Percentiles rank a stretch among this genome's conserved stretches.
Evolutionary conservation across 225 moss, liverwort and hornwort genomes (phyloP).

Genomic region (Asterella californica): DNA sequence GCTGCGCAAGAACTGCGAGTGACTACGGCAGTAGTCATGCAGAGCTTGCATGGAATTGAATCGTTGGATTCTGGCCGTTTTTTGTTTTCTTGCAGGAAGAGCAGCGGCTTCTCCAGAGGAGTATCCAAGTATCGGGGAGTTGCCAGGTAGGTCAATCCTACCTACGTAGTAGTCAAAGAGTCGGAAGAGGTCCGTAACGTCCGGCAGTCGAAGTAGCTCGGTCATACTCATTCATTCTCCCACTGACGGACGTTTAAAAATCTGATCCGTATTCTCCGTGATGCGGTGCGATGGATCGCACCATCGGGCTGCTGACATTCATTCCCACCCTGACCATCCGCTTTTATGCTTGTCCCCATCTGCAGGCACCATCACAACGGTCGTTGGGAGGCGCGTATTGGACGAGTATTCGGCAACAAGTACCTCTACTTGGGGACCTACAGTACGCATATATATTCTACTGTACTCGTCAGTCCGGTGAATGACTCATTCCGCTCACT

Average conservation of each 20-base stretch:
- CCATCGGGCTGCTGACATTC: neutral
- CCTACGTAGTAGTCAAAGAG: too few species aligned
- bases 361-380: conserved; percentile 62
- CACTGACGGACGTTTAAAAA: neutral
- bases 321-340: neutral
- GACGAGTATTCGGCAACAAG: conserved; percentile 83
- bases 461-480: too few species aligned
- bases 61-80: neutral
- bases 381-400: conserved; percentile 83
- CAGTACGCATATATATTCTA: conserved; percentile 22
- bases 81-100: conserved; percentile 42
- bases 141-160: conserved; percentile 21
- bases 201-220: too few species aligned
- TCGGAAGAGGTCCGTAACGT: too few species aligned
- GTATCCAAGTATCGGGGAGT: conserved; percentile 71
- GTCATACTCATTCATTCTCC: too few species aligned
- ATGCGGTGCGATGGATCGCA: too few species aligned
- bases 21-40: neutral
- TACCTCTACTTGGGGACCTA: conserved; percentile 77
- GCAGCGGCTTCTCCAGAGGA: conserved; percentile 76
- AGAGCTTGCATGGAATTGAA: neutral
- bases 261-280: neutral
- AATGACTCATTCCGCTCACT: too few species aligned
- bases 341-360: neutral
- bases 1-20: neutral